Percentiles rank a stretch among this genome's conserved stretches.
Evolutionary conservation across 139 green algal genomes (phyloP).

Genomic region (Auxenochlorella protothecoides): DNA sequence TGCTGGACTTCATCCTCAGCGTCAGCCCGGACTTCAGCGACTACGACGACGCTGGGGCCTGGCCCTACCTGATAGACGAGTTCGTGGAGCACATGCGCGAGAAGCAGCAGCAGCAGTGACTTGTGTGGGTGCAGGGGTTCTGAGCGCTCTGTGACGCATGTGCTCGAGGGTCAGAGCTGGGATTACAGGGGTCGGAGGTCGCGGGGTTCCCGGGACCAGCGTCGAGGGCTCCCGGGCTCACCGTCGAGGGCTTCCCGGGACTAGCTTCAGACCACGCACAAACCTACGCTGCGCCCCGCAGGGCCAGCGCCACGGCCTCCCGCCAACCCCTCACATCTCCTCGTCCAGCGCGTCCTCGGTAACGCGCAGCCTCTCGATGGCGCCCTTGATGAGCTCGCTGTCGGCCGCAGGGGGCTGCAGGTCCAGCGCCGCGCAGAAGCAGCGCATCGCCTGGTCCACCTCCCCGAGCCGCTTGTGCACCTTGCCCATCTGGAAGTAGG

Average conservation of each 20-base stretch:
- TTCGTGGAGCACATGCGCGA: constrained; percentile 38
- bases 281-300: too few relatives aligned
- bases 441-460: constrained; percentile 55
- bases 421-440: constrained; percentile 69
- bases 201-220: too few relatives aligned
- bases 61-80: constrained; percentile 81
- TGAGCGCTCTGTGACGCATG: too few relatives aligned
- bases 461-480: constrained; percentile 51
- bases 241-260: too few relatives aligned
- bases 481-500: constrained; percentile 87
- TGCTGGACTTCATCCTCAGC: constrained; percentile 69
- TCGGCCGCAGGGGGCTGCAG: constrained; percentile 69
- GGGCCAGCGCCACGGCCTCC: too few relatives aligned
- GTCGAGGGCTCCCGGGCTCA: too few relatives aligned
- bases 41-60: constrained; percentile 71
- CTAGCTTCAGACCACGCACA: too few relatives aligned
- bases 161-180: too few relatives aligned
- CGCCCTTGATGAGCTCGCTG: constrained; percentile 71
- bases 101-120: not conserved
- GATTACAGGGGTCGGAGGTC: too few relatives aligned
- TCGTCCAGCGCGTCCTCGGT: constrained; percentile 65
- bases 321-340: constrained; percentile 24
- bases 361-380: constrained; percentile 71
- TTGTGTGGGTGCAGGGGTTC: too few relatives aligned
- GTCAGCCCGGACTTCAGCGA: constrained; percentile 68